These are phyloP conservation scores for Geotrichum bryndzae DNA, from an alignment of 1,139 yeast genomes.

Conservation along the genomic window DNA sequence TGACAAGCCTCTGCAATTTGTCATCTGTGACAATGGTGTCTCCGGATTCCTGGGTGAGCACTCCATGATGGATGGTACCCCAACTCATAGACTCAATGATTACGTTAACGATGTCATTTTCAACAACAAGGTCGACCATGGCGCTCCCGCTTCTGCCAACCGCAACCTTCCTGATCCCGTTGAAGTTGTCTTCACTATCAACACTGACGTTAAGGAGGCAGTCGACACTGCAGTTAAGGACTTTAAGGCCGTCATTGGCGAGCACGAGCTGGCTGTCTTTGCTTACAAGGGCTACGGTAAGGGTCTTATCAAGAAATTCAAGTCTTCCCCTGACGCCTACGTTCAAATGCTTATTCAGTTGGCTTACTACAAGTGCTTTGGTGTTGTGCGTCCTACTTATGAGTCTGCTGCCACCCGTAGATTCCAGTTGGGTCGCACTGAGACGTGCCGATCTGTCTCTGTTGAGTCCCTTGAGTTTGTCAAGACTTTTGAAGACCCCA, in stretches of 20 bases:
- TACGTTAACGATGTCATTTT: slow-evolving; percentile 54
- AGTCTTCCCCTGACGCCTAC: slow-evolving; percentile 73
- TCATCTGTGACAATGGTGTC: slow-evolving; percentile 74
- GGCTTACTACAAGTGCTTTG: slow-evolving; percentile 77
- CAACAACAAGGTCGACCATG: slow-evolving; percentile 41
- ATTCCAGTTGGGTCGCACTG: slow-evolving; percentile 90
- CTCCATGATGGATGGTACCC: slow-evolving; percentile 97
- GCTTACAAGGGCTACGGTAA: slow-evolving; percentile 44
- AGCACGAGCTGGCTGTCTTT: slow-evolving; percentile 43
- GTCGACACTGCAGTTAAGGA: slow-evolving; percentile 52
- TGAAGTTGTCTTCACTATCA: slow-evolving; percentile 40
- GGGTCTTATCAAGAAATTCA: slow-evolving; percentile 66
- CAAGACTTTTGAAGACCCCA: slow-evolving; percentile 63
- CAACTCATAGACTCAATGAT: slow-evolving; percentile 84
- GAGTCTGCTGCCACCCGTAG: slow-evolving; percentile 94
- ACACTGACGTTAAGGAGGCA: slow-evolving; percentile 47
- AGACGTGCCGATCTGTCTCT: slow-evolving; percentile 84
- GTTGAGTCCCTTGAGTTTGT: slow-evolving; percentile 67
- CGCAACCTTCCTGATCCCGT: slow-evolving; percentile 33
- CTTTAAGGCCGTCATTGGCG: slow-evolving; percentile 43
- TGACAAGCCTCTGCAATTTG: slow-evolving; percentile 87
- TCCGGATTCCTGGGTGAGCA: slow-evolving; percentile 96
- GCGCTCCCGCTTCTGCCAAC: slow-evolving; percentile 21
- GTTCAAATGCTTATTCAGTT: slow-evolving; percentile 75
- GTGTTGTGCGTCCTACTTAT: slow-evolving; percentile 82